A percentile compares a stretch with the other conserved stretches of the same genome.
Conservation (phyloP, 352 stramenopile species). For the Blastocystis sp. region DNA sequence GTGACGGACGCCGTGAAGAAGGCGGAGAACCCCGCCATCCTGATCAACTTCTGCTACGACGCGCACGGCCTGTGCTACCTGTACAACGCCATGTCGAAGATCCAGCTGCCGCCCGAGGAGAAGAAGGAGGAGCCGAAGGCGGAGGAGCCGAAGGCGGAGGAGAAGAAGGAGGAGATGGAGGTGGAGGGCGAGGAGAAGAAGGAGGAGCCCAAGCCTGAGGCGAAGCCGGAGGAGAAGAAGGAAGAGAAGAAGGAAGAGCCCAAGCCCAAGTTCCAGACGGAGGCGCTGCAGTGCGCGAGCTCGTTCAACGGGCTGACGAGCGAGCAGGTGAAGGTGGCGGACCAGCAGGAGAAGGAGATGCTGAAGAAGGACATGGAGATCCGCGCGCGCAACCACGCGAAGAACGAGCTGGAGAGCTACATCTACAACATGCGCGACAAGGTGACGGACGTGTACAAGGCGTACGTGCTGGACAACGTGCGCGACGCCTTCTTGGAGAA, state of each 20-base stretch:
- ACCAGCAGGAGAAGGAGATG: conserved; percentile 74
- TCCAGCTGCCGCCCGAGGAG: conserved; percentile 87
- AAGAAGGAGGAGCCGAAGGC: conserved; percentile 76
- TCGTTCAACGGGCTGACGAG: conserved; percentile 24
- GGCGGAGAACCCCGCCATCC: conserved; percentile 89
- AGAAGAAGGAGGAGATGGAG: conserved; percentile 6
- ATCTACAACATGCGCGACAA: conserved; percentile 98
- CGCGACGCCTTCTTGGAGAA: conserved; percentile 82
- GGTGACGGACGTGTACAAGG: conserved; percentile 79
- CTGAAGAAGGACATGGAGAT: conserved; percentile 75
- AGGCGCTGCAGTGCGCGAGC: not conserved
- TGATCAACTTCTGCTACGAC: conserved; percentile 94
- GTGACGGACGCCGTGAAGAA: conserved; percentile 75
- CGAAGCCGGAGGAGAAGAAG: conserved; percentile 75
- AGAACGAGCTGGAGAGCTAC: conserved; percentile 98
- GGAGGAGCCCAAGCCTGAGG: conserved; percentile 58
- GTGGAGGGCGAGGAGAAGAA: not conserved
- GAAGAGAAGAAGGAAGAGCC: conserved; percentile 73
- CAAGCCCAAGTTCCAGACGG: conserved; percentile 84
- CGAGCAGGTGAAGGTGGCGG: conserved; percentile 13
- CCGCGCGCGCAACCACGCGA: conserved; percentile 90
- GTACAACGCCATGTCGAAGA: conserved; percentile 91
- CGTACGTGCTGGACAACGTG: conserved; percentile 85
- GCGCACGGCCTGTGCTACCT: conserved; percentile 92
- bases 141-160: not conserved